Evolutionary conservation across 495 filamentous ascomycete species (phyloP).

Genomic region (Sporormia fimetaria): DNA sequence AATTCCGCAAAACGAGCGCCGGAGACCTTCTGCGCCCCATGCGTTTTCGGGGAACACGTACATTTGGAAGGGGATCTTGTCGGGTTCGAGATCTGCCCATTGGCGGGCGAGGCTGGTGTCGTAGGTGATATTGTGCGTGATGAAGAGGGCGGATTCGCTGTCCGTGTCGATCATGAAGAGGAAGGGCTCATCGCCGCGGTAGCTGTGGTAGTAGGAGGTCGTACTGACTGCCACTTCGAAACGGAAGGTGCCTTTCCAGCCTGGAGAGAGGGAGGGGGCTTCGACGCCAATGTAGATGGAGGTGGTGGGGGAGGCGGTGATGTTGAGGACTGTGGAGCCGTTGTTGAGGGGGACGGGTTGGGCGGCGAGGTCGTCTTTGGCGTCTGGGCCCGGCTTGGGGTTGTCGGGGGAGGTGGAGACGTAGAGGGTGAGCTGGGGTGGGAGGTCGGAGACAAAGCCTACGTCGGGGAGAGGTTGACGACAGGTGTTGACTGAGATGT

Average conservation of each 20-base stretch:
- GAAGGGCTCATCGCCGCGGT: constrained; percentile 38
- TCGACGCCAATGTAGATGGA: constrained; percentile 66
- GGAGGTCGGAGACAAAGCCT: constrained; percentile 19
- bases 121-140: constrained; percentile 57
- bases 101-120: constrained; percentile 33
- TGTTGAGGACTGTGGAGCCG: constrained; percentile 57
- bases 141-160: constrained; percentile 58
- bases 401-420: constrained; percentile 57
- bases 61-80: constrained; percentile 50
- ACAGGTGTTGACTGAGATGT: constrained; percentile 74
- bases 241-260: constrained; percentile 51
- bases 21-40: constrained; percentile 51
- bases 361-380: constrained; percentile 31
- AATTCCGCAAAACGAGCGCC: constrained; percentile 40
- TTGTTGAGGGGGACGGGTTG: constrained; percentile 37
- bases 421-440: constrained; percentile 67
- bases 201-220: constrained; percentile 58
- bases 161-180: constrained; percentile 74
- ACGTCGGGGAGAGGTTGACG: constrained; percentile 49
- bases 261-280: constrained; percentile 48
- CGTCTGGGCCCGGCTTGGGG: constrained; percentile 52
- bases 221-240: constrained; percentile 77
- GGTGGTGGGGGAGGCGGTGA: constrained; percentile 41
- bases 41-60: constrained; percentile 62
- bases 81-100: constrained; percentile 44